Percentiles rank a stretch among this genome's conserved stretches.
Evolutionary conservation across 1,284 basidiomycete species (phyloP).

Genomic region (Lentinus polychrous): DNA sequence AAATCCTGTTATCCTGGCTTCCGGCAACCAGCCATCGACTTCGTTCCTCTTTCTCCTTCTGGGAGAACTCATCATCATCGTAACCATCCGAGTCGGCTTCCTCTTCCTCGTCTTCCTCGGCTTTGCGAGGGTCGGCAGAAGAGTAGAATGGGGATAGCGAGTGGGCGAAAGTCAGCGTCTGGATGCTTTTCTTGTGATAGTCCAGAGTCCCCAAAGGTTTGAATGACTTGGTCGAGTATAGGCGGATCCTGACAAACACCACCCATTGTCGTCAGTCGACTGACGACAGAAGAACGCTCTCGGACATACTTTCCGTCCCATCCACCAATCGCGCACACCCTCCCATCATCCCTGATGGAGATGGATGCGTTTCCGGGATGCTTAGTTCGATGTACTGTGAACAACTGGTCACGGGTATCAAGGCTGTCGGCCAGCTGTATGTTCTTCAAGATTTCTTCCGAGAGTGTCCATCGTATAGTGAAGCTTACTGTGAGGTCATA

Average conservation of each 20-base stretch:
- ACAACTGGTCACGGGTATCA: conserved; percentile 11
- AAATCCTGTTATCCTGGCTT: conserved; percentile 68
- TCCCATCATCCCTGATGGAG: conserved; percentile 67
- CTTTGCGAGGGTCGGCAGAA: neutral
- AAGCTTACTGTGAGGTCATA: conserved; percentile 53
- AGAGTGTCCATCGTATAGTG: neutral
- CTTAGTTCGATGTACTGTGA: conserved; percentile 51
- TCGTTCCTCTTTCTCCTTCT: conserved; percentile 44
- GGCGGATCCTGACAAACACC: conserved; percentile 49
- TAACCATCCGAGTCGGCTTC: conserved; percentile 15
- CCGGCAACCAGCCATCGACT: conserved; percentile 67
- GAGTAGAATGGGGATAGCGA: conserved; percentile 9
- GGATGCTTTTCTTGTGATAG: conserved; percentile 73
- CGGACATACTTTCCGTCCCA: conserved; percentile 79
- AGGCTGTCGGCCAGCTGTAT: neutral
- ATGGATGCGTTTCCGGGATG: conserved; percentile 73
- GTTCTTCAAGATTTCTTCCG: neutral
- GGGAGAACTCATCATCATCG: conserved; percentile 43
- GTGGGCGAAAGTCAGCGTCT: conserved; percentile 63
- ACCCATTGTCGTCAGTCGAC: neutral
- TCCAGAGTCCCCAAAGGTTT: conserved; percentile 74
- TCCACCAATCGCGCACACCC: conserved; percentile 75
- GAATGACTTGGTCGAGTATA: conserved; percentile 71
- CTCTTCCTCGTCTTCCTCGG: conserved; percentile 21
- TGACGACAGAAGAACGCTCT: neutral